Percentiles rank a stretch among this genome's conserved stretches.
These are phyloP conservation scores for Colletotrichum falcatum DNA, from an alignment of 2,329 filamentous ascomycete species.

Conservation along the genomic window DNA sequence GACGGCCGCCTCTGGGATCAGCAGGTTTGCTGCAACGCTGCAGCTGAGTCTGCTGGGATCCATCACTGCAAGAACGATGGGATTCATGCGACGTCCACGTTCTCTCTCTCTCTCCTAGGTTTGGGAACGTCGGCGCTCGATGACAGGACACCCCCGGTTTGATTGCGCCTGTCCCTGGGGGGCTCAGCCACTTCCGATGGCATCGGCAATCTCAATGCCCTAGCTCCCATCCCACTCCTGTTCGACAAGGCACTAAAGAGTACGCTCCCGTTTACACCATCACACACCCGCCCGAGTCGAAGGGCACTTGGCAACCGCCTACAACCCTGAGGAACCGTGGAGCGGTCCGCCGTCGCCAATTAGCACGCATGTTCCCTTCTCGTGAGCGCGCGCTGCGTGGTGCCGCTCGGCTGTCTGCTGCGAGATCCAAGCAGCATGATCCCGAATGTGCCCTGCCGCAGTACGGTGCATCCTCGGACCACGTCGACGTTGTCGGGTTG, in stretches of 20 bases:
- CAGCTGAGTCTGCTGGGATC: slow-evolving; percentile 22
- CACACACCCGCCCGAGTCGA: slow-evolving; percentile 19
- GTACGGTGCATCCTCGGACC: slow-evolving; percentile 9
- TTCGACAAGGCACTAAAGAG: slow-evolving; percentile 5
- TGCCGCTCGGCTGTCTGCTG: slow-evolving; percentile 20
- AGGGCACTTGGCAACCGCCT: slow-evolving; percentile 20
- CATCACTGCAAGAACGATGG: slow-evolving; percentile 18
- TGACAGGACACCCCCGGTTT: slow-evolving; percentile 8
- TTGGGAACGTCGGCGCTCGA: slow-evolving; percentile 7
- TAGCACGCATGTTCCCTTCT: neutral
- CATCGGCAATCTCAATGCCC: neutral
- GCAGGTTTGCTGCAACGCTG: slow-evolving; percentile 30
- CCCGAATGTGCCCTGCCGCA: slow-evolving; percentile 20
- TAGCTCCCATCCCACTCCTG: slow-evolving; percentile 4
- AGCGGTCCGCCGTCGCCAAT: slow-evolving; percentile 17
- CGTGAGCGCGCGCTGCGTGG: slow-evolving; percentile 10
- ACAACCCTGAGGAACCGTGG: neutral
- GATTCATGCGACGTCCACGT: slow-evolving; percentile 18
- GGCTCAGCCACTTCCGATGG: neutral
- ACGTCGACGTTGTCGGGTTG: neutral
- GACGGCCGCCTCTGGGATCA: slow-evolving; percentile 28
- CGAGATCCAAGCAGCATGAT: slow-evolving; percentile 26
- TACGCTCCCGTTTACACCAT: slow-evolving; percentile 10
- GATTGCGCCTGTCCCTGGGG: neutral
- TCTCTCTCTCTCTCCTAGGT: slow-evolving; percentile 3